Evolutionary conservation across 1,139 yeast genomes (phyloP).

Genomic region (Eremothecium coryli): DNA sequence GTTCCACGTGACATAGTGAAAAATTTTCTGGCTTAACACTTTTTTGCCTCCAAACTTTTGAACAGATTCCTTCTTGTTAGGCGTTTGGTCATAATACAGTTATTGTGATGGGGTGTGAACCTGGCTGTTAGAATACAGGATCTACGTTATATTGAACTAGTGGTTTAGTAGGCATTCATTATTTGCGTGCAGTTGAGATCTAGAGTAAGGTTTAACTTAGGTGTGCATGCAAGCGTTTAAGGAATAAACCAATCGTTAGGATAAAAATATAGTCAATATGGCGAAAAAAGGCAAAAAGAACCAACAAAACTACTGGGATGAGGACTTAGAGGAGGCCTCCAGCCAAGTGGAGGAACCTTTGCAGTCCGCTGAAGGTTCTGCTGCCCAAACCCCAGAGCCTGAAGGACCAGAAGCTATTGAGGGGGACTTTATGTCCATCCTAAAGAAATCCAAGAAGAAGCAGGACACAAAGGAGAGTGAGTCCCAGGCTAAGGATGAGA

Average conservation of each 20-base stretch:
- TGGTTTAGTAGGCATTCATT: too few species aligned
- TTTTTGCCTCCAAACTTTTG: too few species aligned
- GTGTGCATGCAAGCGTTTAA: too few species aligned
- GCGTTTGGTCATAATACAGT: too few species aligned
- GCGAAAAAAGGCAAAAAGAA: conserved; percentile 41
- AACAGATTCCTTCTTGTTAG: too few species aligned
- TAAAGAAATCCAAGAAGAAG: conserved; percentile 71
- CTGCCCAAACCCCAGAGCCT: conserved; percentile 34
- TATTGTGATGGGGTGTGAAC: too few species aligned
- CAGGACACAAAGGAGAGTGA: conserved; percentile 48
- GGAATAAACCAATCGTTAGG: too few species aligned
- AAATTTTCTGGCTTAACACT: too few species aligned
- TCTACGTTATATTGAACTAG: too few species aligned
- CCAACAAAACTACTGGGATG: conserved; percentile 71
- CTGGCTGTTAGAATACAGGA: too few species aligned
- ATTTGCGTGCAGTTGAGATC: too few species aligned
- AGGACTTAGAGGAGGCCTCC: conserved; percentile 42
- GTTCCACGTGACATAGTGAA: not conserved
- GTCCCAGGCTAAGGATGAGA: conserved; percentile 24
- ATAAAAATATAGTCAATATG: conserved; percentile 25
- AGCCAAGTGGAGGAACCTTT: conserved; percentile 19
- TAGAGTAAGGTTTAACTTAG: too few species aligned
- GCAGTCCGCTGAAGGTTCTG: conserved; percentile 32
- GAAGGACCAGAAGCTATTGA: conserved; percentile 25
- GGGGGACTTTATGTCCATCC: conserved; percentile 72